These are phyloP conservation scores for Aphanomyces invadans DNA, from an alignment of 352 stramenopile genomes.

Conservation along the genomic window DNA sequence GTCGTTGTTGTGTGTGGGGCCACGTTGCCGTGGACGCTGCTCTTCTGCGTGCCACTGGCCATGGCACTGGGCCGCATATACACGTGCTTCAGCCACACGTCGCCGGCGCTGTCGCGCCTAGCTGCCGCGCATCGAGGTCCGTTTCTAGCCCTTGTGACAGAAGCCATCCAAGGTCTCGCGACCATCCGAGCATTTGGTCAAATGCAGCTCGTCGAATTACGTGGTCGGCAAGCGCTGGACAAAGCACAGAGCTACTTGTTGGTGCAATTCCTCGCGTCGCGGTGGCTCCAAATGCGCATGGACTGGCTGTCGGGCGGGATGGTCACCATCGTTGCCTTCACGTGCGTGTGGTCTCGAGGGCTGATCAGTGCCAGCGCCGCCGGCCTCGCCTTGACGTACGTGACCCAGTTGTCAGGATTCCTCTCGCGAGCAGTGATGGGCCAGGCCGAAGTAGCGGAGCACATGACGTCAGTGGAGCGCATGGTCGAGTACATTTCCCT, in stretches of 20 bases:
- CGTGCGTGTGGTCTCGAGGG: slow-evolving; percentile 34
- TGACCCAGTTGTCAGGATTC: slow-evolving; percentile 78
- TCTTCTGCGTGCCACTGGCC: slow-evolving; percentile 47
- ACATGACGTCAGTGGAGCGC: slow-evolving; percentile 91
- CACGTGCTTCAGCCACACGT: slow-evolving; percentile 90
- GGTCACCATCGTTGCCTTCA: slow-evolving; percentile 53
- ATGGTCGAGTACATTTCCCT: slow-evolving; percentile 37
- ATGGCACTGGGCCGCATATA: slow-evolving; percentile 67
- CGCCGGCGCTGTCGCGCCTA: slow-evolving; percentile 91
- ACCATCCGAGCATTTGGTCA: slow-evolving; percentile 59
- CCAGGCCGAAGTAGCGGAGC: slow-evolving; percentile 68
- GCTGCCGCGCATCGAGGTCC: slow-evolving; percentile 90
- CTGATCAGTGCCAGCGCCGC: slow-evolving; percentile 60
- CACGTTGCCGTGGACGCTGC: slow-evolving; percentile 34
- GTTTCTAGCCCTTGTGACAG: slow-evolving; percentile 91
- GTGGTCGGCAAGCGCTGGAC: slow-evolving; percentile 33
- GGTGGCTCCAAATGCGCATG: slow-evolving; percentile 65
- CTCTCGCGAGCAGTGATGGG: slow-evolving; percentile 69
- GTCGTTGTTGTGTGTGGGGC: slow-evolving; percentile 52
- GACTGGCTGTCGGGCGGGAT: slow-evolving; percentile 67
- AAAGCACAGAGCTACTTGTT: slow-evolving; percentile 67
- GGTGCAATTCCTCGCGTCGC: slow-evolving; percentile 66
- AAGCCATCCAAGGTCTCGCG: slow-evolving; percentile 76
- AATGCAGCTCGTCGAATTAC: slow-evolving; percentile 15
- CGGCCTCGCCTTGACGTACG: slow-evolving; percentile 68